Conservation (phyloP, 108 stramenopile species). For the Chaetoceros tenuissimus region DNA sequence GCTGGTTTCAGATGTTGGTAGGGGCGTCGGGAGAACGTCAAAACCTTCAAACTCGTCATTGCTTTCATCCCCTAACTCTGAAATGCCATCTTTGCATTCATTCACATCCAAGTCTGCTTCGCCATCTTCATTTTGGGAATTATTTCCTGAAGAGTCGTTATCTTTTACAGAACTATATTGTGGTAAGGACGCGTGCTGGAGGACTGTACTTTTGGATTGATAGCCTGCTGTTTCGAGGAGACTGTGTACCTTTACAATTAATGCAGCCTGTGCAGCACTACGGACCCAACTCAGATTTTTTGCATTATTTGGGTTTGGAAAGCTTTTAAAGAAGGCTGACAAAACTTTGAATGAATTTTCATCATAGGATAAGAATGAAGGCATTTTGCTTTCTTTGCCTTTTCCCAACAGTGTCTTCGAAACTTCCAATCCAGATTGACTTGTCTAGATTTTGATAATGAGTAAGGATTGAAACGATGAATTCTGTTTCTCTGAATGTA, state of each 20-base stretch:
- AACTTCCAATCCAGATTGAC: slow-evolving; percentile 80
- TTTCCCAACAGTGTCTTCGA: slow-evolving; percentile 37
- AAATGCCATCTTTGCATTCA: neutral
- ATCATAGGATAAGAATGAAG: neutral
- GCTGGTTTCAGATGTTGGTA: slow-evolving; percentile 60
- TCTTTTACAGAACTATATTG: slow-evolving; percentile 19
- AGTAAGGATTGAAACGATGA: no score
- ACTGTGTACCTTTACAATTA: slow-evolving; percentile 80
- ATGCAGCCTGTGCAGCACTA: slow-evolving; percentile 77
- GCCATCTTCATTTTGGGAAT: slow-evolving; percentile 45
- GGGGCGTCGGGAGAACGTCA: slow-evolving; percentile 72
- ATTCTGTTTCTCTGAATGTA: neutral
- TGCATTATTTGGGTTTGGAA: slow-evolving; percentile 12
- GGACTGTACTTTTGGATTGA: slow-evolving; percentile 67
- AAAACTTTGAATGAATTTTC: neutral
- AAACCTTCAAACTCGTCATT: slow-evolving; percentile 43
- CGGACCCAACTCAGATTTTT: slow-evolving; percentile 72
- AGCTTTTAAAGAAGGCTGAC: slow-evolving; percentile 2
- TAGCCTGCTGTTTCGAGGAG: slow-evolving; percentile 78
- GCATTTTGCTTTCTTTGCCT: neutral
- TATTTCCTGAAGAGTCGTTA: slow-evolving; percentile 7
- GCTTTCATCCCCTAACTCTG: slow-evolving; percentile 7
- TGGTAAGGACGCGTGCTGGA: slow-evolving; percentile 82
- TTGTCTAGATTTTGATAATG: slow-evolving; percentile 40
- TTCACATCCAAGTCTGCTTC: neutral